phyloP scores from a whole-genome alignment of 2,329 filamentous ascomycete genomes.

The Lasiodiplodia citricola region DNA sequence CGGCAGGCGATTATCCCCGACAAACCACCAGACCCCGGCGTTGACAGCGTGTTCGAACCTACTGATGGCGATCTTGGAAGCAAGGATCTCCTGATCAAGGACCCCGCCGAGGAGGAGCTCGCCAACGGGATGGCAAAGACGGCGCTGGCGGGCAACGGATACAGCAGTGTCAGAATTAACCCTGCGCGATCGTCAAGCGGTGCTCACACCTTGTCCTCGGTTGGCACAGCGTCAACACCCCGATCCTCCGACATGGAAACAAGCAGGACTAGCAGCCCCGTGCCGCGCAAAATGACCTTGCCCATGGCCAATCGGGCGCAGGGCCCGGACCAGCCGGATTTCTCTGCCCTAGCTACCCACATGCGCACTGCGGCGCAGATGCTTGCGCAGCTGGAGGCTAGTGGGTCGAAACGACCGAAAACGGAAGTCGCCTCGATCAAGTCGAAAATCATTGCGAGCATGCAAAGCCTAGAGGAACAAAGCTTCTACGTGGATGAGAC shows the following conservation, averaged over 20 bases:
- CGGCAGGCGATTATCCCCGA: conserved; percentile 48
- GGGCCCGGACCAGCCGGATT: conserved; percentile 74
- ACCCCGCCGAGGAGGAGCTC: conserved; percentile 55
- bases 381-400: conserved; percentile 81
- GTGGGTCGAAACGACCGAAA: conserved; percentile 77
- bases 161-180: conserved; percentile 5
- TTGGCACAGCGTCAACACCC: conserved; percentile 68
- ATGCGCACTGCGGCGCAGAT: conserved; percentile 89
- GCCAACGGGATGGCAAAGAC: conserved; percentile 18
- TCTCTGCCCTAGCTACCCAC: conserved; percentile 81
- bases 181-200: conserved; percentile 62
- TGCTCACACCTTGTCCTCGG: conserved; percentile 64
- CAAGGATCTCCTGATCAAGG: conserved; percentile 69
- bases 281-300: conserved; percentile 65
- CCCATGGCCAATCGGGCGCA: conserved; percentile 58
- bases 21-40: conserved; percentile 50
- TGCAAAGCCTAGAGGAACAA: conserved; percentile 86
- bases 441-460: conserved; percentile 86
- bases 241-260: conserved; percentile 71
- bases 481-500: conserved; percentile 79
- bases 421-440: conserved; percentile 83
- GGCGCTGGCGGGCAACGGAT: conserved; percentile 2
- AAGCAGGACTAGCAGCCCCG: conserved; percentile 72
- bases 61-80: conserved; percentile 77
- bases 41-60: conserved; percentile 85